phyloP scores from a whole-genome alignment of 495 filamentous ascomycete genomes.

The Penicillium cinerascens region DNA sequence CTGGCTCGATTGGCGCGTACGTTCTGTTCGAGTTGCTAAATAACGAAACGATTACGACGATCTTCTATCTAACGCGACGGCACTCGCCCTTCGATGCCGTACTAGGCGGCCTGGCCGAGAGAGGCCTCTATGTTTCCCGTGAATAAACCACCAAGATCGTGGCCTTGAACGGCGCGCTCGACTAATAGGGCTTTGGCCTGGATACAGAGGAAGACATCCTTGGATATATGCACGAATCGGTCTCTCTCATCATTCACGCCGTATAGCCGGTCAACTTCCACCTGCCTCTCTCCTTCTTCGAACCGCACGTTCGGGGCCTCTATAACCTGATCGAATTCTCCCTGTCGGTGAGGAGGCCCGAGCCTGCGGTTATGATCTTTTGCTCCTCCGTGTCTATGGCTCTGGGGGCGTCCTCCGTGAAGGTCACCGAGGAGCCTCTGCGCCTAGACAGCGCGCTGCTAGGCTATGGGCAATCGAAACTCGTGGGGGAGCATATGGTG shows the following conservation, averaged over 20 bases:
- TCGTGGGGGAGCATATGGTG: conserved; percentile 52
- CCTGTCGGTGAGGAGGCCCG: conserved; percentile 35
- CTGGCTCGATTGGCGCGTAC: conserved; percentile 56
- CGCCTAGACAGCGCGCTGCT: conserved; percentile 41
- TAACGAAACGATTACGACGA: conserved; percentile 36
- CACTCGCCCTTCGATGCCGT: conserved; percentile 21
- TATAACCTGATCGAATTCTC: conserved; percentile 54
- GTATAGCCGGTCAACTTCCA: conserved; percentile 61
- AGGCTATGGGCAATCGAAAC: conserved; percentile 58
- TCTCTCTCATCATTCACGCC: conserved; percentile 53
- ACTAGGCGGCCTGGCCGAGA: conserved; percentile 32
- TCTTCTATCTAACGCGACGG: conserved; percentile 54
- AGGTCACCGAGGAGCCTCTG: conserved; percentile 41
- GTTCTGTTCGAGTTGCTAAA: conserved; percentile 46
- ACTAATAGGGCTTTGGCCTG: conserved; percentile 43
- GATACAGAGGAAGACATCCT: conserved; percentile 17
- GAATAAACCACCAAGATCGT: conserved; percentile 33
- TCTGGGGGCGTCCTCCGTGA: conserved; percentile 24
- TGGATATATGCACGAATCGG: conserved; percentile 32
- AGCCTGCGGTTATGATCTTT: conserved; percentile 49
- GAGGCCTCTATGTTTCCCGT: conserved; percentile 25
- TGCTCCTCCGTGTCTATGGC: conserved; percentile 51
- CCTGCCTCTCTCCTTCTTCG: conserved; percentile 34
- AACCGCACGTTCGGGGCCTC: conserved; percentile 47
- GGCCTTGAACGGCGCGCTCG: conserved; percentile 37